Evolutionary conservation across 1,284 basidiomycete species (phyloP).

Genomic region (Leccinum solheimii): DNA sequence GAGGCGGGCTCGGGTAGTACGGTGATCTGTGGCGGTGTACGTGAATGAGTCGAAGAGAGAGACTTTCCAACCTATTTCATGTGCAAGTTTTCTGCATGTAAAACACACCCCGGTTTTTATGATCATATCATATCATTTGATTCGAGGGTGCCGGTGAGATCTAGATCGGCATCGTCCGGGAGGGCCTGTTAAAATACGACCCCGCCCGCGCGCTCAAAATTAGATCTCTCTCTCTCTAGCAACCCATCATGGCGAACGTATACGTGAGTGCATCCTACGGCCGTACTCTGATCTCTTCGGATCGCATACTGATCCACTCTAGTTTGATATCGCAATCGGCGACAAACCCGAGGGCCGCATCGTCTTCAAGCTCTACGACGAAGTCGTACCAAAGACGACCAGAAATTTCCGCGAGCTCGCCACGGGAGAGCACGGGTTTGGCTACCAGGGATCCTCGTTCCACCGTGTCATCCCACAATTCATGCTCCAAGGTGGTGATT

Average conservation of each 20-base stretch:
- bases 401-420: slow-evolving; percentile 92
- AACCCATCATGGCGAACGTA: slow-evolving; percentile 43
- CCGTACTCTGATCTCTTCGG: background rate
- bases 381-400: slow-evolving; percentile 70
- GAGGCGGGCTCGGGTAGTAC: background rate
- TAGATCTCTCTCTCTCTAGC: slow-evolving; percentile 2
- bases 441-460: slow-evolving; percentile 68
- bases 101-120: slow-evolving; percentile 7
- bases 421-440: slow-evolving; percentile 70
- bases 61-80: slow-evolving; percentile 8
- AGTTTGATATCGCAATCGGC: slow-evolving; percentile 82
- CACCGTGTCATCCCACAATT: slow-evolving; percentile 77
- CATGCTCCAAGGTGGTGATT: slow-evolving; percentile 73
- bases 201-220: background rate
- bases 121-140: background rate
- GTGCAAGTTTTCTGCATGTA: slow-evolving; percentile 4
- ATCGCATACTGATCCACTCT: background rate
- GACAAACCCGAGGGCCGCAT: slow-evolving; percentile 63
- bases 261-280: slow-evolving; percentile 35
- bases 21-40: background rate
- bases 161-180: slow-evolving; percentile 26
- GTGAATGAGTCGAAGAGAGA: background rate
- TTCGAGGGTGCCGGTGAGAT: slow-evolving; percentile 15
- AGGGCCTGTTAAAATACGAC: slow-evolving; percentile 4
- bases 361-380: slow-evolving; percentile 82